A percentile compares a stretch with the other conserved stretches of the same genome.
Conservation (phyloP, 139 green algal genomes). For the Coelastrella sp. region DNA sequence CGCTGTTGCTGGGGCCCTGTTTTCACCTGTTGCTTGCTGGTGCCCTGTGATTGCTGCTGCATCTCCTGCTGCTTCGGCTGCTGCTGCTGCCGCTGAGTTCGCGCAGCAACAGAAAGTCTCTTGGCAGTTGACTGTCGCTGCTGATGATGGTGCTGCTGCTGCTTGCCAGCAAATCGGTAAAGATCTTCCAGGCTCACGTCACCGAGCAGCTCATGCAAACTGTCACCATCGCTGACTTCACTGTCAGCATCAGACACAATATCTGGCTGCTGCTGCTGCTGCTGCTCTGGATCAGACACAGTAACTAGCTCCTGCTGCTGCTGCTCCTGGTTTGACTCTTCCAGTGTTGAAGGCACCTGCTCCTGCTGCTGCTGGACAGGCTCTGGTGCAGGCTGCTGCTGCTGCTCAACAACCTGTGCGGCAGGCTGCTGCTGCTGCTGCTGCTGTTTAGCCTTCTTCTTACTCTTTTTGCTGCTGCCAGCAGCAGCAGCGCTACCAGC, state of each 20-base stretch:
- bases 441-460: neutral
- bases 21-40: neutral
- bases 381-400: neutral
- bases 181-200: neutral
- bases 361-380: neutral
- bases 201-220: neutral
- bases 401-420: neutral
- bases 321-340: neutral
- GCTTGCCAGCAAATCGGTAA: neutral
- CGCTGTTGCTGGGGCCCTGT: conserved; percentile 1
- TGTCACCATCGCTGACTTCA: neutral
- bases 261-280: neutral
- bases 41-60: neutral
- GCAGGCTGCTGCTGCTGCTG: neutral
- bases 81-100: neutral
- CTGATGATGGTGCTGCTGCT: neutral
- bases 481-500: neutral
- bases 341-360: neutral
- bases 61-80: neutral
- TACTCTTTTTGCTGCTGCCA: neutral
- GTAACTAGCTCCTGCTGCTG: neutral
- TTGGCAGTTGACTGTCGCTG: neutral
- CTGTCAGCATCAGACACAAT: neutral
- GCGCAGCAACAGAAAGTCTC: neutral
- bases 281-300: neutral